Base-by-base conservation (phyloP, 331 rosid genomes). In the Ulmus americana region DNA sequence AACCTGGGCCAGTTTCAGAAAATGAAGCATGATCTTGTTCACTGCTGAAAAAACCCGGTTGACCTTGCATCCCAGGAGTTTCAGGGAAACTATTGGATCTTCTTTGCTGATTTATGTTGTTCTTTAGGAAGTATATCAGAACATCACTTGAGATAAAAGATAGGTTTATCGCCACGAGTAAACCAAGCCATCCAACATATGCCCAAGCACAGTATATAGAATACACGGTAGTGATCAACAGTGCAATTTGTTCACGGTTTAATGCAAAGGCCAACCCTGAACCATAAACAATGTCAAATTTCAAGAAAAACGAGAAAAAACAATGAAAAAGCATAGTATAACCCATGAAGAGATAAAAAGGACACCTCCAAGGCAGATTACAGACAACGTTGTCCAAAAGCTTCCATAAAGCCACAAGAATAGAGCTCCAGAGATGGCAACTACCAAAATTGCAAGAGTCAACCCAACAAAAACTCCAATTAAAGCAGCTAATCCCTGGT, bases 391-490 rank as follows among this genome's bases (percentile, higher is more conserved):
- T 64, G 83, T 85, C 99, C 99, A 94, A 77, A 94, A 87, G 83
- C 91, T 90, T 67, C 99, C 97, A 61, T 82, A 94, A 54, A 94
- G 76, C 99, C 99, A 94, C 86, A 94, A 78, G 74, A 76, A 81
- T 59, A 80, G 58, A 72, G 81, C 73, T 71, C 97, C 97, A 63
- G 82, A 71, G 77, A 90, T 54, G 51, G 87, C 88, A 74, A 85
- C 82, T 22, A 81, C 79, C 81, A 87, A 74, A 78, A 82, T 64
- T 75, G 96, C 82, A 78, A 94, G 78, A 72, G 78, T 76, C 61
- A 87, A 73, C 65, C 95, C 96, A 42, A 78, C 45, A 69, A 84
- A 87, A 64, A 74, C 74, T 73, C 95, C 99, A 74, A 87, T 64
- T 57, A 88, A 48, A 68, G 82, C 87, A 71, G 92, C 85, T 71